phyloP scores from a whole-genome alignment of 768 basidiomycete species.

The Chalciporus chontae region DNA sequence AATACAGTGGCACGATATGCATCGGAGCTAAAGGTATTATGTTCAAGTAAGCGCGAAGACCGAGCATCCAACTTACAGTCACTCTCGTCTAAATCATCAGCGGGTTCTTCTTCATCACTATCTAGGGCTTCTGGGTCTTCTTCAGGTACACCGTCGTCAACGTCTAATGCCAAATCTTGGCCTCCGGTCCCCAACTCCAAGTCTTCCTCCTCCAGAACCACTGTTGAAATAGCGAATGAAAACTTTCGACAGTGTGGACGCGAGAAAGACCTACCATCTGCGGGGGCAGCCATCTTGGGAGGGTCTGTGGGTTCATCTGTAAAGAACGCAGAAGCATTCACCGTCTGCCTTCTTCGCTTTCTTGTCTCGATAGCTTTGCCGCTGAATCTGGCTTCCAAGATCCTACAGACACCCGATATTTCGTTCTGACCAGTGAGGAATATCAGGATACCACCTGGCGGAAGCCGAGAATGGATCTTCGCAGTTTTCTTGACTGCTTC shows the following conservation, averaged over 20 bases:
- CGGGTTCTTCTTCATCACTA: slow-evolving; percentile 62
- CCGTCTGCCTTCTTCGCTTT: slow-evolving; percentile 33
- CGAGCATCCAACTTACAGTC: slow-evolving; percentile 47
- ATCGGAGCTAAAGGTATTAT: slow-evolving; percentile 63
- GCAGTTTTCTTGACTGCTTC: slow-evolving; percentile 87
- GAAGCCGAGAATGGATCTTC: slow-evolving; percentile 90
- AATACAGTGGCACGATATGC: slow-evolving; percentile 93
- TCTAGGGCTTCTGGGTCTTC: slow-evolving; percentile 74
- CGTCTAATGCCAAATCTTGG: slow-evolving; percentile 62
- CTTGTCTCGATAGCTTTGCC: slow-evolving; percentile 56
- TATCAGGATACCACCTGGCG: slow-evolving; percentile 88
- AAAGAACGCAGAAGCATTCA: slow-evolving; percentile 28
- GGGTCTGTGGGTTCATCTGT: slow-evolving; percentile 20
- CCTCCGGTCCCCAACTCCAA: slow-evolving; percentile 57
- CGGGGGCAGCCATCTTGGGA: slow-evolving; percentile 14
- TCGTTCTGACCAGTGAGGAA: slow-evolving; percentile 97
- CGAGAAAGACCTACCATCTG: slow-evolving; percentile 13
- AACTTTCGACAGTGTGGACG: not conserved
- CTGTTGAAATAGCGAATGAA: slow-evolving; percentile 31
- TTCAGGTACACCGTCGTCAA: slow-evolving; percentile 56
- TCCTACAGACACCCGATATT: slow-evolving; percentile 80
- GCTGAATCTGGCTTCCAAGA: slow-evolving; percentile 76
- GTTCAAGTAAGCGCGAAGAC: not conserved
- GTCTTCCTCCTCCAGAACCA: slow-evolving; percentile 79
- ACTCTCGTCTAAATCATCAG: slow-evolving; percentile 57